A percentile compares a stretch with the other conserved stretches of the same genome.
Evolutionary conservation across 768 basidiomycete genomes (phyloP).

Genomic region (Amanita subjunquillea): DNA sequence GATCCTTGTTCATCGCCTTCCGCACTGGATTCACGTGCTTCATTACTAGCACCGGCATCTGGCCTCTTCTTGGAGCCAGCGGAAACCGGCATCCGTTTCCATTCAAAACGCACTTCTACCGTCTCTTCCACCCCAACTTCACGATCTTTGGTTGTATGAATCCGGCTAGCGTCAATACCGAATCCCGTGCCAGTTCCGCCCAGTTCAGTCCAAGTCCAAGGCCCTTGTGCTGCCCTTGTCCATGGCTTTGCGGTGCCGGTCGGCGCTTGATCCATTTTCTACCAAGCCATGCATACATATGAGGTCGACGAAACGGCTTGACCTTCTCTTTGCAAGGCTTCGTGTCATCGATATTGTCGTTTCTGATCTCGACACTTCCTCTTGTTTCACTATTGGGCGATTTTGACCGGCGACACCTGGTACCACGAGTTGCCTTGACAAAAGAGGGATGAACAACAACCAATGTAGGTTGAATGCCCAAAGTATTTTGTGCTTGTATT

Average conservation of each 20-base stretch:
- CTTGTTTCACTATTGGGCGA: neutral
- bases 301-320: slow-evolving; percentile 17
- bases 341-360: neutral
- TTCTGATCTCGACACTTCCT: neutral
- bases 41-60: slow-evolving; percentile 6
- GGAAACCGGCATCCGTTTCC: slow-evolving; percentile 44
- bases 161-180: neutral
- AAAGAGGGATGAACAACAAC: slow-evolving; percentile 28
- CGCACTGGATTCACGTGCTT: neutral
- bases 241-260: slow-evolving; percentile 15
- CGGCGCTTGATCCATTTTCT: slow-evolving; percentile 63
- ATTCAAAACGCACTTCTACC: slow-evolving; percentile 73
- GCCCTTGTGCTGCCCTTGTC: slow-evolving; percentile 9
- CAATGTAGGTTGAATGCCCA: slow-evolving; percentile 62
- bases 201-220: slow-evolving; percentile 8
- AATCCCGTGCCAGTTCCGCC: slow-evolving; percentile 11
- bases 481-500: slow-evolving; percentile 19
- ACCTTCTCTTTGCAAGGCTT: neutral
- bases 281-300: slow-evolving; percentile 70
- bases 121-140: slow-evolving; percentile 20
- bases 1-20: neutral
- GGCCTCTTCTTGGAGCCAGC: slow-evolving; percentile 16
- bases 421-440: slow-evolving; percentile 11
- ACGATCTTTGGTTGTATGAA: slow-evolving; percentile 5
- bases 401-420: slow-evolving; percentile 5